Evolutionary conservation across 2,329 filamentous ascomycete genomes (phyloP), one percentile per base, ranked within the genome.

Genomic region (Penicillium hesseltinei): DNA sequence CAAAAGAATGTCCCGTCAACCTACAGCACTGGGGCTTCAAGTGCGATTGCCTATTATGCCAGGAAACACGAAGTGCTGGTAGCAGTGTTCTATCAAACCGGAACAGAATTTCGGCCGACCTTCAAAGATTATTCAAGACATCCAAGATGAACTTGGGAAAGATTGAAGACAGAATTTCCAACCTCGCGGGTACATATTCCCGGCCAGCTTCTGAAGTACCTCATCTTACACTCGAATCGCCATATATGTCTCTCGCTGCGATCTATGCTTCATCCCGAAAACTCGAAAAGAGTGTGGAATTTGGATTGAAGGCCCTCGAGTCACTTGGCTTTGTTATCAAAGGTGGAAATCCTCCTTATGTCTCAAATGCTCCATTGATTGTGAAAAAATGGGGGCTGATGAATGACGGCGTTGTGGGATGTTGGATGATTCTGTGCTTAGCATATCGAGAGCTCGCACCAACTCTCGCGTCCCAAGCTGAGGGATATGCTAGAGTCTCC

Each of bases 361-460:
- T 23, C 1, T 11, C 51, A 2, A 53, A 47, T 21, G 47, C 25
- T 8, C 33, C 44, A 7, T 39, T 68, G 2, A 13, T 66, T 21
- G 60, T 60, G 4, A 55, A 62, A 25, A 54, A 59, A 57, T 77
- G 74, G 73, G 74, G 75, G 10, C 48, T 69, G 8, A 54, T 72
- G 42, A 15, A 46, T 8, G 64, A 74, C 38, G 35, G 43, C 38
- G 27, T 72, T 3, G 59, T 75, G 8, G 66, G 67, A 5, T 64
- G 56, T 17, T 77, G 75, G 66, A 58, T 72, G 39, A 60, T 66
- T 45, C 65, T 72, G 7, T 62, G 50, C 5, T 23, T 5, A 27
- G 67, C 65, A 2, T 76, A 75, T 63, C 25, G 46, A 21, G 36
- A 31, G 6, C n/a, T 69, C 17, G 66, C 54, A 9, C 61, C 61